phyloP scores from a whole-genome alignment of 2,329 filamentous ascomycete species.

The Tolypocladium album region DNA sequence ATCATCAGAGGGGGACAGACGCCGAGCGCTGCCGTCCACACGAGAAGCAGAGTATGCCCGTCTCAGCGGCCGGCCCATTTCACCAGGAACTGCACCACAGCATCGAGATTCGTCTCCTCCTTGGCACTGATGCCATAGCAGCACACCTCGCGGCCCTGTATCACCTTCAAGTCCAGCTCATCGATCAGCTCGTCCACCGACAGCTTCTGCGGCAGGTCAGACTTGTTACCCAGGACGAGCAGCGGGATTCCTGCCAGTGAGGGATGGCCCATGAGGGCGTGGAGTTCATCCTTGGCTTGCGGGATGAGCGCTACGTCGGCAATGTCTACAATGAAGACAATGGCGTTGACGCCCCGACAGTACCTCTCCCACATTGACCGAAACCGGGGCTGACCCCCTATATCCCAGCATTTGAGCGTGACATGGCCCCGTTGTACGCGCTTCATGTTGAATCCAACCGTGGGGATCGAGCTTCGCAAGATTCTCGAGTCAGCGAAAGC shows the following conservation, averaged over 20 bases:
- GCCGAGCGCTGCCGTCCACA: conserved; percentile 1
- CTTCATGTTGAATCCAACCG: conserved; percentile 99
- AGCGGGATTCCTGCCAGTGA: conserved; percentile 83
- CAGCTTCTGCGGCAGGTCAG: conserved; percentile 81
- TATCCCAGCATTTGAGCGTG: conserved; percentile 97
- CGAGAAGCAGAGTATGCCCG: neutral
- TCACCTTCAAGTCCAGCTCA: conserved; percentile 76
- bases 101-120: conserved; percentile 96
- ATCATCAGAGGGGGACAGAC: conserved; percentile 2
- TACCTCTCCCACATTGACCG: conserved; percentile 99
- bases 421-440: conserved; percentile 96
- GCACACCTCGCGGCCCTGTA: conserved; percentile 87
- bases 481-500: conserved; percentile 24
- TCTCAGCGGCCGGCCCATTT: conserved; percentile 68
- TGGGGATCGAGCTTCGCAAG: conserved; percentile 78
- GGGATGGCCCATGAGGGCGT: conserved; percentile 75
- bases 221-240: conserved; percentile 93
- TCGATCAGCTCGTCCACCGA: conserved; percentile 95
- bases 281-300: conserved; percentile 83
- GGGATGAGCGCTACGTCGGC: conserved; percentile 74
- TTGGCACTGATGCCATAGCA: conserved; percentile 99
- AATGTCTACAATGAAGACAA: conserved; percentile 97
- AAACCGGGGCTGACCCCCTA: conserved; percentile 93
- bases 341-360: conserved; percentile 92
- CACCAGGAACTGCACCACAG: conserved; percentile 92